Base-by-base conservation (phyloP, 306 rosid genomes). In the Notholithocarpus densiflorus region DNA sequence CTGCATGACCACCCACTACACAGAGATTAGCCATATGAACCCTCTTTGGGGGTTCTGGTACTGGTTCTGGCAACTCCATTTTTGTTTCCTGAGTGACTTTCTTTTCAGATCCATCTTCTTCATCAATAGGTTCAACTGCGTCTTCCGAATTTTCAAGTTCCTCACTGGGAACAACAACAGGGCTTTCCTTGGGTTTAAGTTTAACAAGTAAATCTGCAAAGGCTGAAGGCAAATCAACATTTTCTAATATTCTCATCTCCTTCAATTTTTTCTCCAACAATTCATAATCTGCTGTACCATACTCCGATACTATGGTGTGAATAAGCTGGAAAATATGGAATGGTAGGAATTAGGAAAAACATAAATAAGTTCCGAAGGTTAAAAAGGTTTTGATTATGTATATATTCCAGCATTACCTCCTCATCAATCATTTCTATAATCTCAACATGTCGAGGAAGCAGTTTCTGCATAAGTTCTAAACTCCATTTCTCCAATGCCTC, bases 401-500 rank as follows among this genome's bases (percentile, higher is more conserved):
- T 19, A 65, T 76, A 45, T 13, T 78, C 64, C 37, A 23, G 69
- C 68, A 60, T 86, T 87, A 95, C 98, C 97, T 95, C 97, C 85
- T 93, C 97, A 78, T 95, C 99, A 74, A 95, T 93, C 90, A 85
- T 71, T 83, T 91, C 89, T 76, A 93, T 89, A 62, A 95, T 93
- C 90, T 95, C 97, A 74, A 91, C 90, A 84, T 95, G 99, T 71
- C 97, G 96, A 74, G 99, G 99, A 82, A 95, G 99, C 68, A 95
- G 80, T 82, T 86, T 86, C 89, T 91, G 87, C 97, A 95, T 88
- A 64, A 95, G 98, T 66, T 90, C 97, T 29, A 91, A 79, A 85
- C 94, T 95, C 99, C 98, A 95, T 82, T 95, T 95, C 89, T 95
- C 99, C 86, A 95, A 85, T 82, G 99, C 99, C 89, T 95, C 99